A percentile compares a stretch with the other conserved stretches of the same genome.
phyloP scores from a whole-genome alignment of 2,329 filamentous ascomycete species.

The Trichoderma sp. region DNA sequence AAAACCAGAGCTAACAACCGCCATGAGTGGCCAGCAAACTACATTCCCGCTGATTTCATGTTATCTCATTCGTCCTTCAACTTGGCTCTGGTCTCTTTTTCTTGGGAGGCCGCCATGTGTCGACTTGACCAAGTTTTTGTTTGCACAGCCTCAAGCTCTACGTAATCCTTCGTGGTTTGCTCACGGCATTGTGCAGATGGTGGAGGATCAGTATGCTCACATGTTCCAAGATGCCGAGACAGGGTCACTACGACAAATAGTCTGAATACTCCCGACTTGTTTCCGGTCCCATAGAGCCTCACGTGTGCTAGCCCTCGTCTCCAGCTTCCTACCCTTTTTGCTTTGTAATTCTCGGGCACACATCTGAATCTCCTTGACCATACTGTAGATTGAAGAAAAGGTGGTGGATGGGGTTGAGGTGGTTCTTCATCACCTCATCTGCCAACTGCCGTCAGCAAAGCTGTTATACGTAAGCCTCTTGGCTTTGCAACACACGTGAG shows the following conservation, averaged over 20 bases:
- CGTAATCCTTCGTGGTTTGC: conserved; percentile 2
- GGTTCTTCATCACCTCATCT: not conserved
- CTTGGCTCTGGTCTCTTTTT: not conserved
- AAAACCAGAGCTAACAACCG: not conserved
- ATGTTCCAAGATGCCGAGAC: not conserved
- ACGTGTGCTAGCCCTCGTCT: not conserved
- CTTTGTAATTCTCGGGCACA: not conserved
- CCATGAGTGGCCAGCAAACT: not conserved
- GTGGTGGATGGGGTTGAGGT: too few species aligned
- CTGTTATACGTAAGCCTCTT: not conserved
- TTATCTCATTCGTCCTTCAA: not conserved
- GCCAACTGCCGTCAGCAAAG: not conserved
- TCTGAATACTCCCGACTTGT: not conserved
- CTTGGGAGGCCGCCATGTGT: not conserved
- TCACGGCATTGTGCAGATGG: not conserved
- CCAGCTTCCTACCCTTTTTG: not conserved
- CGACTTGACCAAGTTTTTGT: not conserved
- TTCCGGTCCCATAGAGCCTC: not conserved
- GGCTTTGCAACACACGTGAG: not conserved
- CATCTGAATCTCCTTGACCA: not conserved
- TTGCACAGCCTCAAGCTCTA: conserved; percentile 24
- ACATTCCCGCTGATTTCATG: not conserved
- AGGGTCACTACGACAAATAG: not conserved
- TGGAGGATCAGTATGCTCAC: not conserved
- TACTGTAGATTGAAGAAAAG: not conserved